These are phyloP conservation scores for Hemileccinum rubropunctum DNA, from an alignment of 768 basidiomycete genomes.

Conservation along the genomic window DNA sequence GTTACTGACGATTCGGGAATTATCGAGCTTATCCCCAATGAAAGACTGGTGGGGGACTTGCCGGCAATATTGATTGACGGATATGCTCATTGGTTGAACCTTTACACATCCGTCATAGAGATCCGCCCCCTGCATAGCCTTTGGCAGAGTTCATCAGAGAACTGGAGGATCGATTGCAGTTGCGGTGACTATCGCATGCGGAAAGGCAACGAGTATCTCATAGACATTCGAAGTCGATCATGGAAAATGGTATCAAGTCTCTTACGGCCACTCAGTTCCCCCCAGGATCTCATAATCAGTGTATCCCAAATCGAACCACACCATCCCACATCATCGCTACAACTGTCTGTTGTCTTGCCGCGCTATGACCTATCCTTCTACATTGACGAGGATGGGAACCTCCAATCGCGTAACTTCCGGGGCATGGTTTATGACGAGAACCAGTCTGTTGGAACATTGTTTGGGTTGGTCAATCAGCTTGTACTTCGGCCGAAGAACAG, in stretches of 20 bases:
- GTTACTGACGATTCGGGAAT: not conserved
- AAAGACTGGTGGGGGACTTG: conserved; percentile 18
- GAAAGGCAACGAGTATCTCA: conserved; percentile 7
- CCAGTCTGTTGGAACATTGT: conserved; percentile 41
- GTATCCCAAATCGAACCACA: not conserved
- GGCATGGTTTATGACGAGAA: conserved; percentile 38
- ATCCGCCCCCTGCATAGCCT: conserved; percentile 17
- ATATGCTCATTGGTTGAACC: conserved; percentile 29
- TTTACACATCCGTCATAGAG: conserved; percentile 21
- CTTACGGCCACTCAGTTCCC: conserved; percentile 12
- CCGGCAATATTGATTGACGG: not conserved
- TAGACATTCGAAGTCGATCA: conserved; percentile 26
- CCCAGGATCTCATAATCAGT: conserved; percentile 17
- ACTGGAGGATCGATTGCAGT: conserved; percentile 20
- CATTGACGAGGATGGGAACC: conserved; percentile 24
- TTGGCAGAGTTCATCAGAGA: conserved; percentile 16
- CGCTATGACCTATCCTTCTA: conserved; percentile 40
- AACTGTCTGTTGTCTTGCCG: conserved; percentile 34
- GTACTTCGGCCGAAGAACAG: conserved; percentile 32
- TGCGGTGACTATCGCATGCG: not conserved
- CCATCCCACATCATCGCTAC: not conserved
- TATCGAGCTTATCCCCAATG: conserved; percentile 21
- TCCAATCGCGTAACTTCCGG: conserved; percentile 40
- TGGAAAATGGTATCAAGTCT: conserved; percentile 19
- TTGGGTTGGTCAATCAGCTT: conserved; percentile 39